Conservation (phyloP, 495 filamentous ascomycete genomes). For the Aspergillus bertholletiae region DNA sequence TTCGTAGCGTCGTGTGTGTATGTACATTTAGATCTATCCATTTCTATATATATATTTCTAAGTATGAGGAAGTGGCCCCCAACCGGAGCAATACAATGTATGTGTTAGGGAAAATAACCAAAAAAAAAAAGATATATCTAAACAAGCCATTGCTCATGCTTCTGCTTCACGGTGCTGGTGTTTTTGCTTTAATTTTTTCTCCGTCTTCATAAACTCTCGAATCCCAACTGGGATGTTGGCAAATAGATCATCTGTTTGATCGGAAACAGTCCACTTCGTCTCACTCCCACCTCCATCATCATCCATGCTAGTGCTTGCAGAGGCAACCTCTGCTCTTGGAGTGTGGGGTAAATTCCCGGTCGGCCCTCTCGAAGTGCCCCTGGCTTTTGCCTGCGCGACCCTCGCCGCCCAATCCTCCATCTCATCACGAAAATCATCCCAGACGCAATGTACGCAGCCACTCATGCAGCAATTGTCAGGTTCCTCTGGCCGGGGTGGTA, state of each 20-base stretch:
- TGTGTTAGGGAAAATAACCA: not conserved
- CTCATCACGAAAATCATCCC: constrained; percentile 87
- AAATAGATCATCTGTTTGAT: constrained; percentile 56
- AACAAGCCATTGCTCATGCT: no score
- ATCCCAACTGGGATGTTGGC: constrained; percentile 87
- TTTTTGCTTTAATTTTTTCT: constrained; percentile 84
- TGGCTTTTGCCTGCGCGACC: constrained; percentile 51
- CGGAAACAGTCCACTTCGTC: constrained; percentile 54
- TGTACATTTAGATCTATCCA: constrained; percentile 1
- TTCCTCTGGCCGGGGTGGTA: constrained; percentile 81
- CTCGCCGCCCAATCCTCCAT: constrained; percentile 79
- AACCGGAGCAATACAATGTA: not conserved
- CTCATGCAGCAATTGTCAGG: constrained; percentile 99
- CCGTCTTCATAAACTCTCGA: constrained; percentile 93
- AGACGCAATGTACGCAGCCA: constrained; percentile 96
- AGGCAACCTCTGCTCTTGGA: constrained; percentile 34
- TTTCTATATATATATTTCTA: not conserved
- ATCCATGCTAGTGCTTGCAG: constrained; percentile 61
- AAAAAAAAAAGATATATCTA: not conserved
- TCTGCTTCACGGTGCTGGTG: constrained; percentile 46
- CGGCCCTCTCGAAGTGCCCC: constrained; percentile 16
- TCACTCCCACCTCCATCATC: constrained; percentile 77
- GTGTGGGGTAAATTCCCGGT: constrained; percentile 33
- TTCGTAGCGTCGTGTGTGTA: not conserved
- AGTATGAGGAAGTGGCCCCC: not conserved